Conservation (phyloP, 768 basidiomycete species). For the Termitomyces sp. region DNA sequence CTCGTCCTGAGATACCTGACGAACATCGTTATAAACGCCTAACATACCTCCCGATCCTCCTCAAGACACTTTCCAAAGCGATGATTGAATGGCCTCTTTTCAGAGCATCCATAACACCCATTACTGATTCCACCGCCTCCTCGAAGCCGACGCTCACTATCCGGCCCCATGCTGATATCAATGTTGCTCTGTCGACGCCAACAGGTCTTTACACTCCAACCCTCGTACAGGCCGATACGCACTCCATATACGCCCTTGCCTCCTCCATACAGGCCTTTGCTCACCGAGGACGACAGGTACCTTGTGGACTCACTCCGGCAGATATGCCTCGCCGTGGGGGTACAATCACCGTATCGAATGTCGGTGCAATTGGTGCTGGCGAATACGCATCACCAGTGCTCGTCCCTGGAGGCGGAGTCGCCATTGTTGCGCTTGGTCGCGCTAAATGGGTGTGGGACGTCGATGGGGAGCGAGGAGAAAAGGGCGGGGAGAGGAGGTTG, state of each 20-base stretch:
- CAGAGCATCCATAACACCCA: conserved; percentile 63
- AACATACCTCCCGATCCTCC: conserved; percentile 77
- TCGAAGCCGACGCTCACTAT: conserved; percentile 65
- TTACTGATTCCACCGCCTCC: conserved; percentile 12
- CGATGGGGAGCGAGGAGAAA: conserved; percentile 36
- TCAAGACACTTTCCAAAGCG: conserved; percentile 75
- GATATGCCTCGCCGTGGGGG: conserved; percentile 77
- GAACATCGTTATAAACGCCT: conserved; percentile 56
- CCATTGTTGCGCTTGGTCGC: conserved; percentile 77
- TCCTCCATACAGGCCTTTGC: conserved; percentile 56
- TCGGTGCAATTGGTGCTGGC: conserved; percentile 75
- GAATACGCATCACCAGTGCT: conserved; percentile 70
- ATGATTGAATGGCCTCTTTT: conserved; percentile 86
- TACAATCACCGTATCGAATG: conserved; percentile 76
- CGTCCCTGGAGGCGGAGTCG: conserved; percentile 78
- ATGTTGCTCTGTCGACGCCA: conserved; percentile 71
- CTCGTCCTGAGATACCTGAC: conserved; percentile 38
- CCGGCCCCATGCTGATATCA: conserved; percentile 71
- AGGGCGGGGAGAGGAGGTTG: conserved; percentile 45
- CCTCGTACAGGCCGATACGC: conserved; percentile 45
- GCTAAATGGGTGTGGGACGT: conserved; percentile 79
- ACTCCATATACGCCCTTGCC: conserved; percentile 56
- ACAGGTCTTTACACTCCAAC: conserved; percentile 84
- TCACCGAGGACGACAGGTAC: conserved; percentile 60
- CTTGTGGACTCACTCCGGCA: conserved; percentile 52